Evolutionary conservation across 495 filamentous ascomycete genomes (phyloP).

Genomic region (Lophium mytilinum): DNA sequence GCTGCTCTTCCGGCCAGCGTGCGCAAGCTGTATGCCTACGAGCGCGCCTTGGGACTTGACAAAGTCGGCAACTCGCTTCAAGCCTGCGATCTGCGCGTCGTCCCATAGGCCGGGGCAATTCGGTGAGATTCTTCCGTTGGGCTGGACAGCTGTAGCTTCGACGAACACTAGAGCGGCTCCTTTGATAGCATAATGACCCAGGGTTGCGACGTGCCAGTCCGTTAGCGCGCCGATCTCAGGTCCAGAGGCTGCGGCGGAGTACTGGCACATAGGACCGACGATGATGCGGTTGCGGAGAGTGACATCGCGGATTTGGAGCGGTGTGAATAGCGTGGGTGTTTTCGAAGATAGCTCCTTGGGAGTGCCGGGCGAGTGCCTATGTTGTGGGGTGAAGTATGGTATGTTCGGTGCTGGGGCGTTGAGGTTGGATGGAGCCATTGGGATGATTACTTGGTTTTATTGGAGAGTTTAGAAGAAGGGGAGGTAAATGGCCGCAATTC

Average conservation of each 20-base stretch:
- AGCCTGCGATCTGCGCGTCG: constrained; percentile 58
- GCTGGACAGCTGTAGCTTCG: constrained; percentile 62
- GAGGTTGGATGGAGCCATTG: constrained; percentile 4
- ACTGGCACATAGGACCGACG: constrained; percentile 21
- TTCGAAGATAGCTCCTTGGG: neutral
- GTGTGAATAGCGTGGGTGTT: constrained; percentile 19
- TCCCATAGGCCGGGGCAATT: constrained; percentile 65
- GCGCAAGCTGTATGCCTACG: constrained; percentile 66
- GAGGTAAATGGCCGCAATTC: no score
- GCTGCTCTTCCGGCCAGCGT: constrained; percentile 69
- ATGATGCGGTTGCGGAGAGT: constrained; percentile 17
- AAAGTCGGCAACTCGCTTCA: constrained; percentile 58
- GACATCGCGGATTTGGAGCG: constrained; percentile 10
- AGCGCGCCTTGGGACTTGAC: constrained; percentile 61
- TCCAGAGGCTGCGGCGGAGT: constrained; percentile 7
- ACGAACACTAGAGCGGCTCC: constrained; percentile 62
- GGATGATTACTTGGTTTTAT: no score
- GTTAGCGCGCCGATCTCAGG: constrained; percentile 11
- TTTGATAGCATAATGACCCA: constrained; percentile 23
- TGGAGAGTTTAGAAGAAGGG: no score
- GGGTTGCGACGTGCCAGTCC: constrained; percentile 19
- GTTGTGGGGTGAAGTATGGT: constrained; percentile 18
- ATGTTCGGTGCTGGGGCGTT: constrained; percentile 9
- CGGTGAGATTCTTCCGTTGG: constrained; percentile 72
- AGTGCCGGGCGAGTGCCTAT: constrained; percentile 5